These are phyloP conservation scores for Acacia pycnantha DNA, from an alignment of 331 rosid genomes.

Conservation along the genomic window DNA sequence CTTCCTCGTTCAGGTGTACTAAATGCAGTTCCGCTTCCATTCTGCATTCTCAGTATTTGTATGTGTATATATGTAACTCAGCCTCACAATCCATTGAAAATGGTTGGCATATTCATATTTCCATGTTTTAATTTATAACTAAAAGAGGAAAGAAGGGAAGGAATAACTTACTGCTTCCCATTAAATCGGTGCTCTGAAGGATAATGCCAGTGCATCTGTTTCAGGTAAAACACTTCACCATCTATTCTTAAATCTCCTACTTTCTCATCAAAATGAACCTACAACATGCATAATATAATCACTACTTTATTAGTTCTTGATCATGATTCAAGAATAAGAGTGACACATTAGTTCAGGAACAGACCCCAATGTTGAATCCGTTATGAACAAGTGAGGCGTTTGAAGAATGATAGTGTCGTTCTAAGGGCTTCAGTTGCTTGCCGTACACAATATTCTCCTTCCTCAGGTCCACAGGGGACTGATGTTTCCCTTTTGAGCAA, in stretches of 20 bases:
- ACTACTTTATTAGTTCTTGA: background rate
- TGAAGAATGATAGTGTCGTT: slow-evolving; percentile 40
- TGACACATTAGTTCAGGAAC: slow-evolving; percentile 7
- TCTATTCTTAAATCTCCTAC: slow-evolving; percentile 49
- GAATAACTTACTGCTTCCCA: slow-evolving; percentile 51
- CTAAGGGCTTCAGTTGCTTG: slow-evolving; percentile 39
- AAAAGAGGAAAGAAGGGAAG: background rate
- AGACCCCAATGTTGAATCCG: slow-evolving; percentile 72
- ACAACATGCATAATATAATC: background rate
- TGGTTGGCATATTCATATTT: background rate
- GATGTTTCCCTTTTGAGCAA: slow-evolving; percentile 65
- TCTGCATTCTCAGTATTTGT: slow-evolving; percentile 33
- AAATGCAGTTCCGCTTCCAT: slow-evolving; percentile 70
- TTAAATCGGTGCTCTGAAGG: slow-evolving; percentile 79
- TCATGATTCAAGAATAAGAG: background rate
- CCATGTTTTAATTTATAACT: background rate
- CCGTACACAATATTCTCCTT: slow-evolving; percentile 3
- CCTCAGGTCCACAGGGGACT: slow-evolving; percentile 65
- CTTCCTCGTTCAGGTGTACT: slow-evolving; percentile 57
- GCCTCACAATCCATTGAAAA: background rate
- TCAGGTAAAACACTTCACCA: slow-evolving; percentile 59
- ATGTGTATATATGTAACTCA: no score
- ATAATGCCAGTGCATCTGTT: slow-evolving; percentile 84
- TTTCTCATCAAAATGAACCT: slow-evolving; percentile 56
- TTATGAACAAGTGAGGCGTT: slow-evolving; percentile 69